phyloP scores from a whole-genome alignment of 257 asterid genomes.

The Solanum lycopersicoides region DNA sequence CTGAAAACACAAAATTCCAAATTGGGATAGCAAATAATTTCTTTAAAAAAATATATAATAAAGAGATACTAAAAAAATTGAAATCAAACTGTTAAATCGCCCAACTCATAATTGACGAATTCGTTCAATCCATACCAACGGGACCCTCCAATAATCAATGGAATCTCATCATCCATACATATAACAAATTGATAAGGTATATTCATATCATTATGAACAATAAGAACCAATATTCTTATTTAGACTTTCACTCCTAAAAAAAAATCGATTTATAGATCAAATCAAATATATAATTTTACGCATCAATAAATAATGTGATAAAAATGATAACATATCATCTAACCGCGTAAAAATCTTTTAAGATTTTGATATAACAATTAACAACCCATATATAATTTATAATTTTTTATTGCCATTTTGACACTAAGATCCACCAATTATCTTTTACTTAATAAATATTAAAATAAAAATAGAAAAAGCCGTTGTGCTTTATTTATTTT shows the following conservation, averaged over 20 bases:
- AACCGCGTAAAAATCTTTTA: neutral
- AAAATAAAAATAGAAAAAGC: neutral
- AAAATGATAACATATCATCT: neutral
- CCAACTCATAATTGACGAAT: too few relatives aligned
- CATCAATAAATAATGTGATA: neutral
- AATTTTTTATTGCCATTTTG: neutral
- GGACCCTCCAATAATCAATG: neutral
- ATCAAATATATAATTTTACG: neutral
- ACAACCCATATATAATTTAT: neutral
- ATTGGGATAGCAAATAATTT: neutral
- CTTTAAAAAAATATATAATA: too few relatives aligned
- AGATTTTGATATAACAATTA: neutral
- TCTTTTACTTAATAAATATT: neutral
- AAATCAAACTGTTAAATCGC: too few relatives aligned
- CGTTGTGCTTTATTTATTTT: neutral
- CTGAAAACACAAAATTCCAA: too few relatives aligned
- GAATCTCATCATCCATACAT: neutral
- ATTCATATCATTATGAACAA: neutral
- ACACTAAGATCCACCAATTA: neutral
- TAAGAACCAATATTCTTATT: too few relatives aligned
- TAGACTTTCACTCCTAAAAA: neutral
- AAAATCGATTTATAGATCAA: accelerated
- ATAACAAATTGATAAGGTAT: neutral
- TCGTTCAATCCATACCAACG: neutral
- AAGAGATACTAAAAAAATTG: neutral